Evolutionary conservation across 1,284 basidiomycete species (phyloP).

Genomic region (Trichosporon sp.): DNA sequence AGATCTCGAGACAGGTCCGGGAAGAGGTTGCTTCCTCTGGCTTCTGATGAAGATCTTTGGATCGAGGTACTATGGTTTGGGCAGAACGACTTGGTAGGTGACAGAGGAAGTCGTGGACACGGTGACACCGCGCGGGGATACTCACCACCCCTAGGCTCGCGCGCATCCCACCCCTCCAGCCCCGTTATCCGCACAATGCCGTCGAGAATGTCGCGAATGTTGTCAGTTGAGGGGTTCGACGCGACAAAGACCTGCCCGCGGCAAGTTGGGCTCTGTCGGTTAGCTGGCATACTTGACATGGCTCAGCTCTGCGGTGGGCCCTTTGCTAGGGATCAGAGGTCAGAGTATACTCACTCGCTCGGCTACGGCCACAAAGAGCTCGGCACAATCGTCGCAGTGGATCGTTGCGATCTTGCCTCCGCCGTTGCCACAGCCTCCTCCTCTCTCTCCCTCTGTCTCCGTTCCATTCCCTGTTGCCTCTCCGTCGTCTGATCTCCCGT

Average conservation of each 20-base stretch:
- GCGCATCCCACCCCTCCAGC: constrained; percentile 21
- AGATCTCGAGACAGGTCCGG: too few relatives aligned
- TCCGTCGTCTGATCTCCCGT: too few relatives aligned
- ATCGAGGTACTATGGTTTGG: too few relatives aligned
- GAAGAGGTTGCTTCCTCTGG: too few relatives aligned
- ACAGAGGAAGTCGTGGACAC: too few relatives aligned
- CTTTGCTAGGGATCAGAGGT: too few relatives aligned
- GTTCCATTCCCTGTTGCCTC: too few relatives aligned
- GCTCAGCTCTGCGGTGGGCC: not conserved
- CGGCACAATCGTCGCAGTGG: constrained; percentile 55
- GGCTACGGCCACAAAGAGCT: constrained; percentile 51
- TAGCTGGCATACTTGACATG: not conserved
- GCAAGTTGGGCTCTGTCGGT: constrained; percentile 36
- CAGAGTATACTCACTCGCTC: constrained; percentile 49
- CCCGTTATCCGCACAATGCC: constrained; percentile 50
- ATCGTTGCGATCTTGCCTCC: constrained; percentile 45
- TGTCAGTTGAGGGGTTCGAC: constrained; percentile 51
- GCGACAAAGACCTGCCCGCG: constrained; percentile 53
- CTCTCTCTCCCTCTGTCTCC: constrained; percentile 49
- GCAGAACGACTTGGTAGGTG: too few relatives aligned
- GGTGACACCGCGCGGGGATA: too few relatives aligned
- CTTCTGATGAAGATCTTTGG: too few relatives aligned
- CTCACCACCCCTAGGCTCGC: constrained; percentile 12
- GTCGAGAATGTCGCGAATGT: constrained; percentile 50
- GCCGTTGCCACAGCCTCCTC: too few relatives aligned